These are phyloP conservation scores for Fusarium virguliforme DNA, from an alignment of 2,329 filamentous ascomycete genomes.

Conservation along the genomic window DNA sequence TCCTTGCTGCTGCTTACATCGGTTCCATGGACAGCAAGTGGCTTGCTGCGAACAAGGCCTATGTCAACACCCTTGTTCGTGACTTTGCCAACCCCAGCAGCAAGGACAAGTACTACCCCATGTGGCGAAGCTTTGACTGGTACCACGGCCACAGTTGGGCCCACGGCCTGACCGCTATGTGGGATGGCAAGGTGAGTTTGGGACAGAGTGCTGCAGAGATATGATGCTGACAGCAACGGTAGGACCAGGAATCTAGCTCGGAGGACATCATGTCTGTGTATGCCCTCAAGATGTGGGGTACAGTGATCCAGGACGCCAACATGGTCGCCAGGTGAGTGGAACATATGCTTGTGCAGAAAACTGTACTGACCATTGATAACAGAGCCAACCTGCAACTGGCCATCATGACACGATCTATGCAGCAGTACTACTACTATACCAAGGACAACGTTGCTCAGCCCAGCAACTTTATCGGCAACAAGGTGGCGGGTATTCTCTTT, in stretches of 20 bases:
- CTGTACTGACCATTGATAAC: constrained; percentile 21
- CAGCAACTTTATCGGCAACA: constrained; percentile 84
- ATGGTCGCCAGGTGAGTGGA: constrained; percentile 79
- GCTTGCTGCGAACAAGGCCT: constrained; percentile 81
- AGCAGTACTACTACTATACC: constrained; percentile 87
- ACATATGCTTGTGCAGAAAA: neutral
- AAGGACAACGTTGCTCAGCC: constrained; percentile 80
- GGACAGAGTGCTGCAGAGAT: no score
- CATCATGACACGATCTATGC: constrained; percentile 80
- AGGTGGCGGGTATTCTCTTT: constrained; percentile 80
- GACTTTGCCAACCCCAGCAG: constrained; percentile 84
- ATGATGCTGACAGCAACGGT: constrained; percentile 15
- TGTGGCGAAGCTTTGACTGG: constrained; percentile 91
- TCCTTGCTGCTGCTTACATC: constrained; percentile 88
- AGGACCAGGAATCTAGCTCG: constrained; percentile 87
- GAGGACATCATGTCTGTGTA: constrained; percentile 93
- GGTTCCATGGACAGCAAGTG: constrained; percentile 83
- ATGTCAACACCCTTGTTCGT: constrained; percentile 86
- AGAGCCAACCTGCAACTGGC: constrained; percentile 87
- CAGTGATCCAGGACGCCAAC: constrained; percentile 79
- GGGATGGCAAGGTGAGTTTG: constrained; percentile 77
- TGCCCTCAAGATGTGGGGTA: constrained; percentile 95
- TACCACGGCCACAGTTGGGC: constrained; percentile 97
- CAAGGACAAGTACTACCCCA: constrained; percentile 83
- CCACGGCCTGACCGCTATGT: constrained; percentile 79